Conservation (phyloP, 2,329 filamentous ascomycete species). For the Diaporthe humulicola region DNA sequence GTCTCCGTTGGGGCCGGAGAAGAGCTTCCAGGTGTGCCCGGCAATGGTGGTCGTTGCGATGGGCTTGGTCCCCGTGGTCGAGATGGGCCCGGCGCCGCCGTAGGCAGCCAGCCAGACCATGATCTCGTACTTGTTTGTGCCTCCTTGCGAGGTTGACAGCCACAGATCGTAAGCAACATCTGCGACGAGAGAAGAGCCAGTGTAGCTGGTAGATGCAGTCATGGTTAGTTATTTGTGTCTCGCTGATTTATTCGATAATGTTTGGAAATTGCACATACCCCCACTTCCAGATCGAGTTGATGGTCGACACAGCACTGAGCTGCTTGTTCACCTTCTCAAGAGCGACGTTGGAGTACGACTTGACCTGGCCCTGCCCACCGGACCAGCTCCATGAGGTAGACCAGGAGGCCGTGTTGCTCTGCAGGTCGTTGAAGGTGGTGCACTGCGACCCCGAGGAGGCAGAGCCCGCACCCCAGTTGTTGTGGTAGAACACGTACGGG, state of each 20-base stretch:
- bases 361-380: slow-evolving; percentile 55
- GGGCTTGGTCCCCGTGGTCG: slow-evolving; percentile 58
- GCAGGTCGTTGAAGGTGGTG: slow-evolving; percentile 54
- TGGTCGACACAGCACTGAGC: slow-evolving; percentile 51
- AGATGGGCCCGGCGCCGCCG: slow-evolving; percentile 72
- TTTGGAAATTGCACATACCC: slow-evolving; percentile 45
- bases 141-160: slow-evolving; percentile 61
- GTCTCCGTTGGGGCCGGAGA: slow-evolving; percentile 67
- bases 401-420: slow-evolving; percentile 54
- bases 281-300: slow-evolving; percentile 55
- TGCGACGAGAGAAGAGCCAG: slow-evolving; percentile 55
- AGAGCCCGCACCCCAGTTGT: slow-evolving; percentile 60
- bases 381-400: slow-evolving; percentile 59
- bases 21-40: slow-evolving; percentile 68
- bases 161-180: slow-evolving; percentile 74
- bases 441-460: slow-evolving; percentile 57
- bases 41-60: slow-evolving; percentile 67
- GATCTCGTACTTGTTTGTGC: slow-evolving; percentile 67
- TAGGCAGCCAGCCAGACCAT: slow-evolving; percentile 74
- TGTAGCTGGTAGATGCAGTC: slow-evolving; percentile 45
- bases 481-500: slow-evolving; percentile 63
- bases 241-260: background rate
- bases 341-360: slow-evolving; percentile 61
- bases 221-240: background rate
- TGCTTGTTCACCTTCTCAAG: slow-evolving; percentile 48